Conservation (phyloP, 306 rosid species). For the Vigna reflexopilosa region DNA sequence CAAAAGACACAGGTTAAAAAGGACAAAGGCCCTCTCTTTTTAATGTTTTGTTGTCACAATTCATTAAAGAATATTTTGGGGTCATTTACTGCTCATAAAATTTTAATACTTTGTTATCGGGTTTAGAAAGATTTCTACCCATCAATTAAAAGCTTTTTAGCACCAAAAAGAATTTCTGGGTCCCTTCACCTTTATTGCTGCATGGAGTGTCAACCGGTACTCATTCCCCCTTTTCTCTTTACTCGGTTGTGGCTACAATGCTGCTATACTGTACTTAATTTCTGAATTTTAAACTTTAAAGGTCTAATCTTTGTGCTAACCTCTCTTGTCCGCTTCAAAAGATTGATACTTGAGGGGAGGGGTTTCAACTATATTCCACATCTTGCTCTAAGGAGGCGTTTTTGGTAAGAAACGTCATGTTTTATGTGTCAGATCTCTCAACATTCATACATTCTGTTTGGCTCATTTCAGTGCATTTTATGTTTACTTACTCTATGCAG, state of each 20-base stretch:
- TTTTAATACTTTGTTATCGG: constrained; percentile 22
- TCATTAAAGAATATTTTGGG: constrained; percentile 47
- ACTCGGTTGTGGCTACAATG: constrained; percentile 52
- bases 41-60: constrained; percentile 45
- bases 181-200: constrained; percentile 70
- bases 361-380: constrained; percentile 36
- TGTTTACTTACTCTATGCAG: constrained; percentile 43
- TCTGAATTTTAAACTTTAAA: constrained; percentile 18
- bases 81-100: constrained; percentile 39
- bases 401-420: constrained; percentile 50
- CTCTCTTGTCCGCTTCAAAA: constrained; percentile 36
- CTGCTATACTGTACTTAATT: constrained; percentile 34
- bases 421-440: constrained; percentile 60
- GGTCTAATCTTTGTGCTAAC: constrained; percentile 40
- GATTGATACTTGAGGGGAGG: constrained; percentile 43
- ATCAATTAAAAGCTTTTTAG: constrained; percentile 45
- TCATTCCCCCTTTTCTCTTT: constrained; percentile 55
- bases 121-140: constrained; percentile 36
- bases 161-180: constrained; percentile 51
- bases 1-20: constrained; percentile 40
- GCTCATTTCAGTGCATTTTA: constrained; percentile 44
- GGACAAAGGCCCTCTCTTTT: constrained; percentile 50
- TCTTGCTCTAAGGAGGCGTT: constrained; percentile 51
- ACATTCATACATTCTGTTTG: constrained; percentile 42
- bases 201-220: constrained; percentile 55